phyloP scores from a whole-genome alignment of 2,329 filamentous ascomycete genomes.

The Decorospora gaudefroyi region DNA sequence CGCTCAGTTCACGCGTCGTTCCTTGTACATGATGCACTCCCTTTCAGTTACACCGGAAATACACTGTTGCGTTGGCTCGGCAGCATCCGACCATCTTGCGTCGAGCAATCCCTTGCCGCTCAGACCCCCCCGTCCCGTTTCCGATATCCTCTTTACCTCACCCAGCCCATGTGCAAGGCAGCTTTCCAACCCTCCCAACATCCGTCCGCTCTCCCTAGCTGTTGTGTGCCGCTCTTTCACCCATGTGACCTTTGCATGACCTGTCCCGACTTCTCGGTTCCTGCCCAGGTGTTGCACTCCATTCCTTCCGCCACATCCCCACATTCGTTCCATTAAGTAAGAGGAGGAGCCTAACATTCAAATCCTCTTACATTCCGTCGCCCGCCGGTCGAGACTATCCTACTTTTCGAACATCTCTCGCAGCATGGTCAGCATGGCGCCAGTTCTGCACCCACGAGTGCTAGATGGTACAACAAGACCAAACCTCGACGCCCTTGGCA shows the following conservation, averaged over 20 bases:
- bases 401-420: constrained; percentile 15
- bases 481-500: constrained; percentile 41
- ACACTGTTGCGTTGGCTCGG: constrained; percentile 33
- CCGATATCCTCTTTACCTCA: constrained; percentile 25
- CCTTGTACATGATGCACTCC: constrained; percentile 30
- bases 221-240: constrained; percentile 31
- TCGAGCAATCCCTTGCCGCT: constrained; percentile 41
- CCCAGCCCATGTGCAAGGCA: constrained; percentile 27
- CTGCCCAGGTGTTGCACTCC: constrained; percentile 21
- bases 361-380: constrained; percentile 8
- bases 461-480: constrained; percentile 36
- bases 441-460: constrained; percentile 30
- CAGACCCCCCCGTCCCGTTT: constrained; percentile 22
- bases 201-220: constrained; percentile 22
- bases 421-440: constrained; percentile 42
- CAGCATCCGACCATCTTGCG: constrained; percentile 33
- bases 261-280: constrained; percentile 30
- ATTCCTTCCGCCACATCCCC: constrained; percentile 29
- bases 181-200: constrained; percentile 30
- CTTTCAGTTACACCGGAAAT: constrained; percentile 36
- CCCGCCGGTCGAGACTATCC: constrained; percentile 15
- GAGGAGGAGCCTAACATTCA: constrained; percentile 32
- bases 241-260: constrained; percentile 38
- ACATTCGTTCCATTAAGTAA: constrained; percentile 34
- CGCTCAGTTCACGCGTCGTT: constrained; percentile 32